Evolutionary conservation across 345 rosid species (phyloP).

Genomic region (Crucihimalaya himalaica): DNA sequence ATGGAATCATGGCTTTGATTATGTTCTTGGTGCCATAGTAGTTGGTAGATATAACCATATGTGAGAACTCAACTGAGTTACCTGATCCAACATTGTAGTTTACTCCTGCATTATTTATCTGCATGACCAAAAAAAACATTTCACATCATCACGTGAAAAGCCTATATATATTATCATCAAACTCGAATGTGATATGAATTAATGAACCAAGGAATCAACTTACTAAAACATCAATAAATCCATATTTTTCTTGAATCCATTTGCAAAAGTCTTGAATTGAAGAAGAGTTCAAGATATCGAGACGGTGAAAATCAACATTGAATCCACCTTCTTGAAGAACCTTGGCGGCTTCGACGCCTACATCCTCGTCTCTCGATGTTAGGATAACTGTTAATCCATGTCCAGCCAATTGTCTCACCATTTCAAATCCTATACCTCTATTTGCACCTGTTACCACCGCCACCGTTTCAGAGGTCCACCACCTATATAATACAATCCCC

Average conservation of each 20-base stretch:
- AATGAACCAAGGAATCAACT: not conserved
- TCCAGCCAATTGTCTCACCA: slow-evolving; percentile 79
- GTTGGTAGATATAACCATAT: slow-evolving; percentile 66
- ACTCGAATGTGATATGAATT: not conserved
- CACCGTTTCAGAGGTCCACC: slow-evolving; percentile 90
- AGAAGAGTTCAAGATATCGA: slow-evolving; percentile 60
- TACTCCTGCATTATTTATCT: slow-evolving; percentile 97
- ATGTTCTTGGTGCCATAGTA: slow-evolving; percentile 84
- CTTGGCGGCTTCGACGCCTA: slow-evolving; percentile 82
- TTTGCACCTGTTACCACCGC: slow-evolving; percentile 93
- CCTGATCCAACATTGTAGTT: slow-evolving; percentile 70
- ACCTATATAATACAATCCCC: slow-evolving; percentile 46
- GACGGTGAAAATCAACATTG: slow-evolving; percentile 75
- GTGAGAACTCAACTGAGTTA: slow-evolving; percentile 77
- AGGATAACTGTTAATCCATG: slow-evolving; percentile 78
- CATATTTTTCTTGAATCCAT: slow-evolving; percentile 70
- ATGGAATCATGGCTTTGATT: slow-evolving; percentile 76
- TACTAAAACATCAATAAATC: slow-evolving; percentile 78
- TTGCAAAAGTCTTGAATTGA: slow-evolving; percentile 60
- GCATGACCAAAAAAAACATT: not conserved
- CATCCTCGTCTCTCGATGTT: slow-evolving; percentile 72
- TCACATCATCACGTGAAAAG: not conserved
- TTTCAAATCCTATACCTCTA: slow-evolving; percentile 95
- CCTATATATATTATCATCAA: not conserved
- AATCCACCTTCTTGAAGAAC: slow-evolving; percentile 82